These are phyloP conservation scores for Wickerhamiella dianesei DNA, from an alignment of 805 yeast species.

Conservation along the genomic window DNA sequence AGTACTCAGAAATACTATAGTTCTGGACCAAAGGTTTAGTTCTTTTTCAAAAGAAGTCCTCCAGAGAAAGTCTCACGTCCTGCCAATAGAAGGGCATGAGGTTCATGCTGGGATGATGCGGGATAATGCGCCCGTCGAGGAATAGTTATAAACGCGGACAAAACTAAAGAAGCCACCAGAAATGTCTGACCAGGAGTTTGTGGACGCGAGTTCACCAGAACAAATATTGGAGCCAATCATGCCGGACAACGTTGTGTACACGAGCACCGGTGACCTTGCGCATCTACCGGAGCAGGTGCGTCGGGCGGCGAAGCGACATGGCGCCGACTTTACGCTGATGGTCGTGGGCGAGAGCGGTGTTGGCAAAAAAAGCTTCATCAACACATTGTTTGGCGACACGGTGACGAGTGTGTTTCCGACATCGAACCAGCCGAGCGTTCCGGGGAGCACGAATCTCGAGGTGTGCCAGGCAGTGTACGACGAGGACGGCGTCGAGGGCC, in stretches of 20 bases:
- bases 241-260: background rate
- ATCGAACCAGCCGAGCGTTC: slow-evolving; percentile 37
- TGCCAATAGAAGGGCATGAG: too few relatives aligned
- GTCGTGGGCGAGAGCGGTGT: slow-evolving; percentile 79
- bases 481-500: slow-evolving; percentile 67
- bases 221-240: background rate
- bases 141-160: too few relatives aligned
- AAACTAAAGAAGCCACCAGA: too few relatives aligned
- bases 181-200: too few relatives aligned
- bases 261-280: background rate
- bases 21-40: too few relatives aligned
- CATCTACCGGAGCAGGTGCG: slow-evolving; percentile 10
- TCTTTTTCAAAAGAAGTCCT: too few relatives aligned
- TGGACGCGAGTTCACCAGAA: too few relatives aligned
- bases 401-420: background rate
- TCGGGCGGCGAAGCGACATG: slow-evolving; percentile 31
- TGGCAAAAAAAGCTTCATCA: slow-evolving; percentile 84
- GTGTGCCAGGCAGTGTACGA: slow-evolving; percentile 67
- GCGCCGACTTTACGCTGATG: slow-evolving; percentile 50
- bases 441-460: slow-evolving; percentile 60
- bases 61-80: too few relatives aligned
- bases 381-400: slow-evolving; percentile 61
- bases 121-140: too few relatives aligned
- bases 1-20: too few relatives aligned
- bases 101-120: background rate